These are phyloP conservation scores for Aquilaria agallochum DNA, from an alignment of 441 rosid species.

Conservation along the genomic window DNA sequence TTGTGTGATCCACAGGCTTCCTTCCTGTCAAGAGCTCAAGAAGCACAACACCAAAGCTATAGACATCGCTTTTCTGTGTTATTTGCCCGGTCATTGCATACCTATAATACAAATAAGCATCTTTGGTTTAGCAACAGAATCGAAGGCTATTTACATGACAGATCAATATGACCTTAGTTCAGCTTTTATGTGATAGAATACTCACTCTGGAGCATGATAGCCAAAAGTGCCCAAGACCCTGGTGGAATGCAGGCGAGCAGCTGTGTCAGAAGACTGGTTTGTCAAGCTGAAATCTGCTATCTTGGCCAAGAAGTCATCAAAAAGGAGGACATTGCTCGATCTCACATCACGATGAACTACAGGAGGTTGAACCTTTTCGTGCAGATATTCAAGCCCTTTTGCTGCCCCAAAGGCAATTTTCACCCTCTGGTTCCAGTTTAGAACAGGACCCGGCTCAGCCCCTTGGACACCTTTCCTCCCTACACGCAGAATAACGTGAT, in stretches of 20 bases:
- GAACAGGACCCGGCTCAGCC: constrained; percentile 77
- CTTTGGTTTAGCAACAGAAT: too few species aligned
- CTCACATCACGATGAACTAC: constrained; percentile 80
- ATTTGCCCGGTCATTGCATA: constrained; percentile 94
- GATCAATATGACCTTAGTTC: too few species aligned
- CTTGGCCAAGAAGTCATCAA: constrained; percentile 60
- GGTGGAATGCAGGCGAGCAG: constrained; percentile 82
- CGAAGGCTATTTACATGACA: too few species aligned
- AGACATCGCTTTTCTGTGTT: constrained; percentile 88
- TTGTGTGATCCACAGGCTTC: constrained; percentile 88
- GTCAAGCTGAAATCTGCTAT: constrained; percentile 87
- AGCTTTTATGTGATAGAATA: neutral
- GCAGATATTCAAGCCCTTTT: constrained; percentile 76
- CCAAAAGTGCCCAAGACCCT: constrained; percentile 90
- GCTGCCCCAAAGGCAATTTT: constrained; percentile 83
- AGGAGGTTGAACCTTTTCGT: constrained; percentile 80
- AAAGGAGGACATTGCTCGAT: constrained; percentile 81
- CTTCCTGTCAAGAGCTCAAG: constrained; percentile 82
- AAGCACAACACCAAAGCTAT: constrained; percentile 89
- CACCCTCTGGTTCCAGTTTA: constrained; percentile 76
- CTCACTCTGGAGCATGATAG: constrained; percentile 94
- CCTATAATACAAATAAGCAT: constrained; percentile 24
- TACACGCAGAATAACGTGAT: constrained; percentile 12
- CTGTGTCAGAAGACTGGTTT: constrained; percentile 64
- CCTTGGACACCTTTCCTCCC: constrained; percentile 91